Base-by-base conservation (phyloP, 2,329 filamentous ascomycete species). In the Exophiala spinifera region DNA sequence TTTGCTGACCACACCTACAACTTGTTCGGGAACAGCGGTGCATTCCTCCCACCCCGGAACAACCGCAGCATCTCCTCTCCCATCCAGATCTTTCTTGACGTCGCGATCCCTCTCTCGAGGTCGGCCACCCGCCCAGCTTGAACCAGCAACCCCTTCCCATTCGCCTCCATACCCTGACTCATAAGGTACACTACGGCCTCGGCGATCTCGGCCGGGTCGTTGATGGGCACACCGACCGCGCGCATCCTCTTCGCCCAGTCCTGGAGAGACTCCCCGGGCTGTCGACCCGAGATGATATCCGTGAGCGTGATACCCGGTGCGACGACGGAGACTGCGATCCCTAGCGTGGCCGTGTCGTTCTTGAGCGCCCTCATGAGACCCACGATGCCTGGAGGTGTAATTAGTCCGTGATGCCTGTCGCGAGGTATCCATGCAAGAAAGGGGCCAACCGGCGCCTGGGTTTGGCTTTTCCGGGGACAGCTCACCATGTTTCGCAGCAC, bases 351-450 rank as follows among this genome's bases (percentile, higher is more conserved):
- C 46, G 72, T 74, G 60, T 78, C 76, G 33, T 75, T 72, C 64
- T 79, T 78, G 20, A 79, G 65, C 0, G 76, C 73, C 19, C 76
- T 71, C 69, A 79, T 72, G 17, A 78, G 69, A n/a, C 76, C 76
- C 1, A 79, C 74, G 28, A 79, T 67, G 28, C 73, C 70, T 65
- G 28, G 8, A 3, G 23, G 23, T 25, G 23, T 5, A n/a, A n/a
- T n/a, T n/a, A n/a, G n/a, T n/a, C n/a, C n/a, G n/a, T n/a, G n/a
- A n/a, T n/a, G n/a, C n/a, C n/a, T n/a, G n/a, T n/a, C n/a, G n/a
- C n/a, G n/a, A n/a, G n/a, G n/a, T n/a, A n/a, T n/a, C n/a, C n/a
- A n/a, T n/a, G n/a, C n/a, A n/a, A n/a, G n/a, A n/a, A n/a, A n/a
- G n/a, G n/a, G n/a, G n/a, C n/a, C n/a, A n/a, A n/a, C n/a, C n/a